phyloP scores from a whole-genome alignment of 495 filamentous ascomycete genomes.

The Tricharina praecox region DNA sequence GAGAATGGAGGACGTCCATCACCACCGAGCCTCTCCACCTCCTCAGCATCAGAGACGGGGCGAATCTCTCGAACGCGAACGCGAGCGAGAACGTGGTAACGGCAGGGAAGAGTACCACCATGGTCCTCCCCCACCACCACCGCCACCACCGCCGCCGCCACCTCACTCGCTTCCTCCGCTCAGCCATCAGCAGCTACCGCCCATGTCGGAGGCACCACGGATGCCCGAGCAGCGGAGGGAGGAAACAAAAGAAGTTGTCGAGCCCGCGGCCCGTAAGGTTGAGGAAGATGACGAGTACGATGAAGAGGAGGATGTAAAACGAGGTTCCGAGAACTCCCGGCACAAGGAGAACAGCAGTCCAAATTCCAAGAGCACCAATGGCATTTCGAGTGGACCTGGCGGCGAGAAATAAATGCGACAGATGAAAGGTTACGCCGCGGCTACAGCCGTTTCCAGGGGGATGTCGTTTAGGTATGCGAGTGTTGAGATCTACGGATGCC shows the following conservation, averaged over 20 bases:
- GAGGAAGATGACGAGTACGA: conserved; percentile 93
- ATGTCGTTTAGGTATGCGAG: too few species aligned
- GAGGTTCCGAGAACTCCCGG: conserved; percentile 29
- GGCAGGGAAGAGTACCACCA: conserved; percentile 41
- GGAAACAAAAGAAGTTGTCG: conserved; percentile 45
- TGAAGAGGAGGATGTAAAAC: conserved; percentile 68
- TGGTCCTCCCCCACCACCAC: conserved; percentile 37
- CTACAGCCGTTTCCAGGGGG: too few species aligned
- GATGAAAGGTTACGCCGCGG: background rate
- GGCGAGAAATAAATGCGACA: conserved; percentile 18
- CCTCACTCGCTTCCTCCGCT: conserved; percentile 31
- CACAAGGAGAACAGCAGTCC: conserved; percentile 31
- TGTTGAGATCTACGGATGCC: too few species aligned
- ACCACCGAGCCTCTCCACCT: conserved; percentile 55
- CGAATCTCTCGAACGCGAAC: conserved; percentile 67
- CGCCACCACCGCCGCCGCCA: conserved; percentile 36
- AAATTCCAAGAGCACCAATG: conserved; percentile 20
- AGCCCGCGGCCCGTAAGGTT: conserved; percentile 83
- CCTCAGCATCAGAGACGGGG: conserved; percentile 53
- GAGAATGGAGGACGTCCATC: conserved; percentile 65
- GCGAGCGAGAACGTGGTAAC: too few species aligned
- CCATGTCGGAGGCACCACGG: conserved; percentile 33
- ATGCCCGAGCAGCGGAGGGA: conserved; percentile 38
- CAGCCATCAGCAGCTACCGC: conserved; percentile 30
- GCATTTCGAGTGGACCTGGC: conserved; percentile 17